These are phyloP conservation scores for Diaporthe caulivora DNA, from an alignment of 2,329 filamentous ascomycete species.

Conservation along the genomic window DNA sequence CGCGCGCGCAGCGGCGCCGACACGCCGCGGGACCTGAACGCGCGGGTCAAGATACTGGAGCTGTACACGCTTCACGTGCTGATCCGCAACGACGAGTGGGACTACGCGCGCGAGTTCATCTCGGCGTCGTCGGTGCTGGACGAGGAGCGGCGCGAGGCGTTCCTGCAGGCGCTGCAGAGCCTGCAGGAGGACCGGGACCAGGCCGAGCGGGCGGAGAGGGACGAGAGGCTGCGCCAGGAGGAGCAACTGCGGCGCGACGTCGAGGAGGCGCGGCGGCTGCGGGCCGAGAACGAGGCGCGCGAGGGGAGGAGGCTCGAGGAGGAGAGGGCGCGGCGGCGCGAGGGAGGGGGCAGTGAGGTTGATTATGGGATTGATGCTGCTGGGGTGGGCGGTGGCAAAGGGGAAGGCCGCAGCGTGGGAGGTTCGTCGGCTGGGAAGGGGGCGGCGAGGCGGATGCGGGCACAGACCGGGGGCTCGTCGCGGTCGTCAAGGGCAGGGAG, in stretches of 20 bases:
- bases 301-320: slow-evolving; percentile 66
- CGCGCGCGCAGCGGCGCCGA: slow-evolving; percentile 74
- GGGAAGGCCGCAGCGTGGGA: slow-evolving; percentile 48
- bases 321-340: slow-evolving; percentile 58
- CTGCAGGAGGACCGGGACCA: slow-evolving; percentile 86
- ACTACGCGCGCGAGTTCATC: slow-evolving; percentile 94
- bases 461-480: slow-evolving; percentile 10
- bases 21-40: slow-evolving; percentile 85
- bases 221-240: slow-evolving; percentile 67
- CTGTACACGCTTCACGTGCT: slow-evolving; percentile 95
- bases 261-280: slow-evolving; percentile 67
- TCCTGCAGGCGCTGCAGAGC: slow-evolving; percentile 85
- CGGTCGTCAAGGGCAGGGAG: slow-evolving; percentile 33
- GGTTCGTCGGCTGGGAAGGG: slow-evolving; percentile 47
- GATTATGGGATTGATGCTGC: slow-evolving; percentile 77
- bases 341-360: slow-evolving; percentile 67
- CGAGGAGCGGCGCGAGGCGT: slow-evolving; percentile 90
- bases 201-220: slow-evolving; percentile 74
- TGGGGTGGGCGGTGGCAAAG: background rate
- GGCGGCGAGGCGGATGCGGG: slow-evolving; percentile 20
- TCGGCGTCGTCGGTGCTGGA: slow-evolving; percentile 87
- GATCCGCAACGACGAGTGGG: slow-evolving; percentile 95
- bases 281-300: slow-evolving; percentile 71
- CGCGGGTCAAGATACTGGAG: slow-evolving; percentile 91
- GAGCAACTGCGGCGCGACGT: slow-evolving; percentile 68